Base-by-base conservation (phyloP, 2,329 filamentous ascomycete genomes). In the Pseudogymnoascus sp. region DNA sequence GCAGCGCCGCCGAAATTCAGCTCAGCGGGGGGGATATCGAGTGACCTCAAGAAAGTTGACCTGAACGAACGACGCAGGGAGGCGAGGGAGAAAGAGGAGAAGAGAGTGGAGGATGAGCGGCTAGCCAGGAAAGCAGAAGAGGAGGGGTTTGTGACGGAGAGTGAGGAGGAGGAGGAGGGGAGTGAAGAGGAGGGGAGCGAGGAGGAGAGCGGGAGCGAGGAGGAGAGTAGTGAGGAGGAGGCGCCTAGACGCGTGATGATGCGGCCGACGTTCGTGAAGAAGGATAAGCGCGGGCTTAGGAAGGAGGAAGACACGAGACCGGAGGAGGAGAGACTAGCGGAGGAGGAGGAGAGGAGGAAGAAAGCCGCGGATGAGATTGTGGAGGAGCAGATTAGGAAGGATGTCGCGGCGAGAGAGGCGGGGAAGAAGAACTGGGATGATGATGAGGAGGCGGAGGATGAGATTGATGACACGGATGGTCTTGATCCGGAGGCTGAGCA, bases 381-480 rank as follows among this genome's bases (percentile, higher is more conserved):
- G 12, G 91, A 96, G 73, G 91, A 93, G 69, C 92, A 97, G 73
- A 86, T 97, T 46, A 87, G 89, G 70, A 90, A 90, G 68, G 89
- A 93, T 70, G 84, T 90, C 0, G 88, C 88, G 3, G 90, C 89
- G 21, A 85, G 87, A 62, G 87, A 87, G 0, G 85, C 86, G 0
- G 88, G 87, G 11, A 92, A 91, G 75, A 91, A 90, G 73, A 87
- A 91, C 71, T 97, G 93, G 92, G 93, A 96, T 59, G 81, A 81
- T 62, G 83, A 86, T n/a, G 84, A 87, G 4, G 82, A 84, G 21
- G 85, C 85, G 25, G 85, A 85, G 64, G 86, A 87, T 36, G 89
- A 90, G 59, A 88, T 97, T 18, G 91, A 97, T 75, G 95, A 96
- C 70, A 90, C 88, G 1, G 95, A 99, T 73, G 91, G 86, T 37